phyloP scores from a whole-genome alignment of 208 protist genomes.

The Trypanosomatidae sp. region DNA sequence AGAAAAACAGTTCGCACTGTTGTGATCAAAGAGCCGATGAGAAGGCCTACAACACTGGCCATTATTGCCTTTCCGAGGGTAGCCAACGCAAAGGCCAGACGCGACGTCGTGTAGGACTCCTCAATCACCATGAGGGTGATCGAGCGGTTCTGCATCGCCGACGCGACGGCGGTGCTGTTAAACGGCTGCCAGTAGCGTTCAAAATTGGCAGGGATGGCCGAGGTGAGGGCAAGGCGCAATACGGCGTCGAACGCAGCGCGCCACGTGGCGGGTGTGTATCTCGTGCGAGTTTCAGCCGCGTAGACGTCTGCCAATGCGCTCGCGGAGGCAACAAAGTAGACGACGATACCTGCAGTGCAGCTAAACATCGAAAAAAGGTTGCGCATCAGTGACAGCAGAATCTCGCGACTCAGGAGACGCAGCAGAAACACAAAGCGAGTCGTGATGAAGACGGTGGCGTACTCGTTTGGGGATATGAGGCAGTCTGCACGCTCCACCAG shows the following conservation, averaged over 20 bases:
- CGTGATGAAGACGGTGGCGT: conserved; percentile 66
- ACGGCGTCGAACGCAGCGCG: conserved; percentile 46
- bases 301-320: conserved; percentile 57
- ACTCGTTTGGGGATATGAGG: conserved; percentile 47
- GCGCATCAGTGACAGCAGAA: conserved; percentile 41
- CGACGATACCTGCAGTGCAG: conserved; percentile 28
- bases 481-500: conserved; percentile 40
- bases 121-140: conserved; percentile 11
- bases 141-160: conserved; percentile 28
- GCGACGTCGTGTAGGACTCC: conserved; percentile 25
- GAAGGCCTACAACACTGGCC: conserved; percentile 43
- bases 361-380: conserved; percentile 30
- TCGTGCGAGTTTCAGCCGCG: conserved; percentile 11
- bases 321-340: conserved; percentile 60
- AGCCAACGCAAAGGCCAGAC: conserved; percentile 51
- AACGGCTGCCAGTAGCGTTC: conserved; percentile 37
- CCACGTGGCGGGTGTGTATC: conserved; percentile 37
- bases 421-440: conserved; percentile 66
- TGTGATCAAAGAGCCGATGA: conserved; percentile 43
- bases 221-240: conserved; percentile 57
- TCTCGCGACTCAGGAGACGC: conserved; percentile 56
- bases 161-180: conserved; percentile 38
- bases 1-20: conserved; percentile 57
- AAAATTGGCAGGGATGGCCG: conserved; percentile 30
- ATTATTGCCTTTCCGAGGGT: conserved; percentile 51